Base-by-base conservation (phyloP, 768 basidiomycete genomes). In the Termitomyces bulborhizus region DNA sequence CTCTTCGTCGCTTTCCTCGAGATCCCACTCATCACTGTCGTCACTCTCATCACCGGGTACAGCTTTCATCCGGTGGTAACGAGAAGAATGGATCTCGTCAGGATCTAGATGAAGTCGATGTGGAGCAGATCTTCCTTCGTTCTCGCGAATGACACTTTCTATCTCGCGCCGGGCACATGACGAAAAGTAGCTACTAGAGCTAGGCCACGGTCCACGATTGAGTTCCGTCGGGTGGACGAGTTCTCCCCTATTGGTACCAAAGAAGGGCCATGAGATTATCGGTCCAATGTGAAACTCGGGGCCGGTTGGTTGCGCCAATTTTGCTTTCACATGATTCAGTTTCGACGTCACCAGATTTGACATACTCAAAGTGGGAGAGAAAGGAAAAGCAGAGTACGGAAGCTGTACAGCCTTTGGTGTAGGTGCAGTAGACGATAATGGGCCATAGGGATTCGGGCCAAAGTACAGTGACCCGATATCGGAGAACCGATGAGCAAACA, bases 201-300 rank as follows among this genome's bases (percentile, higher is more conserved):
- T 76, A 3, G 75, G 55, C 87, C 89, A 93, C 0, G 90, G 91
- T 2, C 90, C 90, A n/a, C 90, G 83, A 62, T 90, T 75, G 36
- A 93, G 75, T 60, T 90, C 88, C 21, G 74, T 70, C 3, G 84
- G 84, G 60, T 87, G 86, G 3, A 68, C 60, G 24, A 90, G 77
- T 55, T 88, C 85, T 32, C 90, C 90, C 40, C 91, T 79, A 59
- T 86, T 84, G 4, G 88, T 86, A 45, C 90, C 90, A 66, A 93
- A 93, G 76, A 93, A 93, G 1, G 90, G 87, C 90, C 91, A 93
- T 3, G 90, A 91, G 48, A 93, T 81, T 63, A 93, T 93, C 7
- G 87, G 86, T 3, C 90, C 90, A 43, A 92, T 75, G 48, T 85
- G 80, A 68, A 78, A 81, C 49, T 78, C 73, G 36, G 67, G 61